A percentile compares a stretch with the other conserved stretches of the same genome.
Conservation (phyloP, 1,139 yeast species). For the Tardiomyces blankii region DNA sequence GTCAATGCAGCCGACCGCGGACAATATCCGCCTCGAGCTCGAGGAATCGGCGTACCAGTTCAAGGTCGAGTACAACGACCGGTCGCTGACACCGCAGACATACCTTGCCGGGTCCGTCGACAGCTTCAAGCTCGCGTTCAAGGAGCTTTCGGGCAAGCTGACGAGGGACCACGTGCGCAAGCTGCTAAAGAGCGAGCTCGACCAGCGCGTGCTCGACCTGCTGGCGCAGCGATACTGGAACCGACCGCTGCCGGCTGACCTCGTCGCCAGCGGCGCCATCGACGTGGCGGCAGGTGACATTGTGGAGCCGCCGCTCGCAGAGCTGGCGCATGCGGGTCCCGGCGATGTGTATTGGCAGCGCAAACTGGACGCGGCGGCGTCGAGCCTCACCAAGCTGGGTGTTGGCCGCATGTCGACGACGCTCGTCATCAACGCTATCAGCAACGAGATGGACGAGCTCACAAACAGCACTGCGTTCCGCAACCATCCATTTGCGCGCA, state of each 20-base stretch:
- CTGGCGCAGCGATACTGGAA: slow-evolving; percentile 93
- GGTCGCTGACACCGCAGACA: slow-evolving; percentile 86
- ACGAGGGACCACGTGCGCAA: slow-evolving; percentile 76
- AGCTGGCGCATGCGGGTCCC: slow-evolving; percentile 40
- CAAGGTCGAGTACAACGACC: slow-evolving; percentile 93
- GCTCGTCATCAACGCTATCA: slow-evolving; percentile 66
- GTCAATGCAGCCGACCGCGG: slow-evolving; percentile 79
- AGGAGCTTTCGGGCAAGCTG: slow-evolving; percentile 73
- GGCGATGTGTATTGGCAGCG: slow-evolving; percentile 83
- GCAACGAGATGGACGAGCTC: slow-evolving; percentile 66
- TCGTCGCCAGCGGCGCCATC: not conserved
- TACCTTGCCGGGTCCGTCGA: slow-evolving; percentile 90
- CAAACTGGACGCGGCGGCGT: slow-evolving; percentile 73
- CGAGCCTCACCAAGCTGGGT: slow-evolving; percentile 81
- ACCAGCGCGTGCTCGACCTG: slow-evolving; percentile 77
- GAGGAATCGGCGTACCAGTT: slow-evolving; percentile 90
- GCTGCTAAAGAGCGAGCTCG: slow-evolving; percentile 71
- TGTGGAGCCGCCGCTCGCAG: slow-evolving; percentile 42
- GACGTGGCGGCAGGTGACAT: slow-evolving; percentile 1
- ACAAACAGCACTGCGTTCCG: slow-evolving; percentile 63
- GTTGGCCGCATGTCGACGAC: slow-evolving; percentile 84
- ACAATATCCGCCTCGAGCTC: slow-evolving; percentile 75
- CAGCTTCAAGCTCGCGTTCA: slow-evolving; percentile 72
- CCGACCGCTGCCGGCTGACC: slow-evolving; percentile 30
- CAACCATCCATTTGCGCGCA: slow-evolving; percentile 75